Evolutionary conservation across 768 basidiomycete species (phyloP), one percentile per base, ranked within the genome.

Genomic region (Amanita rubescens): DNA sequence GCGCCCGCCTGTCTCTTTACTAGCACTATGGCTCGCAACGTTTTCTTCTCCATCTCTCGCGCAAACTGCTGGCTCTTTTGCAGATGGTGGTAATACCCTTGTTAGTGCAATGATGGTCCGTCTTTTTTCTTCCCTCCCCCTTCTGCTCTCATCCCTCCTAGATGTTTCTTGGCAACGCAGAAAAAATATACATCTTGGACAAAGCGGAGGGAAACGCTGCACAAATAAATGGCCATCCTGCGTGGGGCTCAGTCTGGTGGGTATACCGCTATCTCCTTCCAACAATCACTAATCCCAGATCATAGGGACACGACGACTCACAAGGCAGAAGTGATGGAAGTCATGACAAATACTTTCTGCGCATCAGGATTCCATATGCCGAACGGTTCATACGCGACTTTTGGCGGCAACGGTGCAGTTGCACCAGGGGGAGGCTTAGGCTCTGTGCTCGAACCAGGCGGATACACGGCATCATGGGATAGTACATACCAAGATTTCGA

Each of bases 321-420:
- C 56, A 67, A 74, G 25, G 77, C 80, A 19, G 74, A 73, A 19
- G 65, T 81, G 0, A 89, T 94, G 84, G 86, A 89, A 47, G 74
- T 91, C 11, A 58, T 61, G 33, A 85, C 85, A 22, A 92, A 91
- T 62, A 69, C 78, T 4, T 92, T 92, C 71, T 92, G 90, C 60
- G 80, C 90, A 17, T 90, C 85, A 1, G 90, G 89, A 46, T 81
- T 84, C 80, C 87, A 90, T 62, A 71, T 90, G 0, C 88, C 88
- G 9, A 90, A 90, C 56, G 86, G 86, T 34, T 87, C 86, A 1
- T 90, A 72, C 55, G 78, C 73, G 9, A 80, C 86, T 0, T 84
- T 90, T 58, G 89, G 89, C 56, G 89, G 90, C 6, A 91, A 91
- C 61, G 78, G 79, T 22, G 88, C 89, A 14, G 72, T 90, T 15